Percentiles rank a stretch among this genome's conserved stretches.
phyloP scores from a whole-genome alignment of 1,139 yeast genomes.

The Pichia sorboxylosa region DNA sequence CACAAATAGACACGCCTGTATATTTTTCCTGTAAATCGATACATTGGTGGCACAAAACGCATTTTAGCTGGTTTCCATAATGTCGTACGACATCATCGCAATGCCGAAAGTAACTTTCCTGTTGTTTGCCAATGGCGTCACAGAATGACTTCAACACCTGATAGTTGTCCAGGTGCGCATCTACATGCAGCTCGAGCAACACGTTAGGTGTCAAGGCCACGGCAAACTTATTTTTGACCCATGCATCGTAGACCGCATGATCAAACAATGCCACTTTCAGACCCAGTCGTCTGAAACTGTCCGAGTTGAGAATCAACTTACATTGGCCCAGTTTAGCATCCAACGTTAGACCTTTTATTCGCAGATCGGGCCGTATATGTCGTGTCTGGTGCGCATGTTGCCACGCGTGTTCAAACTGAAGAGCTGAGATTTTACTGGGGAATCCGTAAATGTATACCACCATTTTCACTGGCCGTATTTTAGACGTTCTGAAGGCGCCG shows the following conservation, averaged over 20 bases:
- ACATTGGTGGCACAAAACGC: too few species aligned
- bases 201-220: too few species aligned
- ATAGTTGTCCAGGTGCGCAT: too few species aligned
- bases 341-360: slow-evolving; percentile 31
- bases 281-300: slow-evolving; percentile 32
- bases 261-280: slow-evolving; percentile 20
- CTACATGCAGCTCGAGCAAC: too few species aligned
- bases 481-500: slow-evolving; percentile 59
- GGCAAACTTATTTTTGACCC: slow-evolving; percentile 14
- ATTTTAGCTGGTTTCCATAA: too few species aligned
- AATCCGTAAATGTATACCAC: slow-evolving; percentile 53
- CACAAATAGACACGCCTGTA: too few species aligned
- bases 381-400: slow-evolving; percentile 62
- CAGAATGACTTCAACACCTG: too few species aligned
- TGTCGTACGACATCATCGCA: too few species aligned
- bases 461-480: slow-evolving; percentile 66
- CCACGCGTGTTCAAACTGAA: slow-evolving; percentile 70
- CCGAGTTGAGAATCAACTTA: slow-evolving; percentile 32
- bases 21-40: too few species aligned
- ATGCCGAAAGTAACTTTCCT: too few species aligned
- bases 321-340: slow-evolving; percentile 43
- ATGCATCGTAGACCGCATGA: slow-evolving; percentile 6
- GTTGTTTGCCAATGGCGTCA: too few species aligned
- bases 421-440: slow-evolving; percentile 57
- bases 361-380: too few species aligned